These are phyloP conservation scores for Apiotrichum akiyoshidainum DNA, from an alignment of 1,284 basidiomycete species.

Conservation along the genomic window DNA sequence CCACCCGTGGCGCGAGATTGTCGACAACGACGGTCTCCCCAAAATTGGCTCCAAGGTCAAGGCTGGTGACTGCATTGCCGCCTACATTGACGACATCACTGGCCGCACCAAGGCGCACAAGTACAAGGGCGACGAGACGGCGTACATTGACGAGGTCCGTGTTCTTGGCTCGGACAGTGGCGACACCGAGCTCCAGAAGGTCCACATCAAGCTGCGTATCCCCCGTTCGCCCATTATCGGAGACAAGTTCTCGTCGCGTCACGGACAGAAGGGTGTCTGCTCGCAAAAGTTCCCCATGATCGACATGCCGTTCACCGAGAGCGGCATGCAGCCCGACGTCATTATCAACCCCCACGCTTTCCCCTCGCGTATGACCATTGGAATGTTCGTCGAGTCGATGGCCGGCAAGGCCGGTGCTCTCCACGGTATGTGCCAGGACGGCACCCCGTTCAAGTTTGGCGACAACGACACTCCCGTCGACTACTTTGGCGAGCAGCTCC, in stretches of 20 bases:
- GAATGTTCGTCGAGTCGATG: slow-evolving; percentile 99
- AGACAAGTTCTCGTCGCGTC: slow-evolving; percentile 98
- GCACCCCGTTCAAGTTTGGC: slow-evolving; percentile 91
- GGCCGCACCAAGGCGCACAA: slow-evolving; percentile 82
- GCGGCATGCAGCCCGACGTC: slow-evolving; percentile 97
- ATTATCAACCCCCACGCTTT: slow-evolving; percentile 99
- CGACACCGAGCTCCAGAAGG: slow-evolving; percentile 83
- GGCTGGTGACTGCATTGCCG: slow-evolving; percentile 73
- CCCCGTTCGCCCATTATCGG: slow-evolving; percentile 95
- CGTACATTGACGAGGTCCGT: slow-evolving; percentile 88
- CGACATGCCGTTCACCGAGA: slow-evolving; percentile 99
- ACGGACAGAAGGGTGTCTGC: slow-evolving; percentile 99
- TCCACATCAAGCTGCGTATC: slow-evolving; percentile 90
- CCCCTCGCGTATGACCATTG: slow-evolving; percentile 99
- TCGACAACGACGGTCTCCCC: slow-evolving; percentile 85
- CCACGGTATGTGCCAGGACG: slow-evolving; percentile 97
- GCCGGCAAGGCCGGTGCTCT: slow-evolving; percentile 97
- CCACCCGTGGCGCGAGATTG: slow-evolving; percentile 60
- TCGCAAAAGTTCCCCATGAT: slow-evolving; percentile 98
- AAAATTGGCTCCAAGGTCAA: slow-evolving; percentile 68
- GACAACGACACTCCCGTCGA: slow-evolving; percentile 94
- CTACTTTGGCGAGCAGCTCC: slow-evolving; percentile 94
- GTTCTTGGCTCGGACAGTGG: slow-evolving; percentile 84
- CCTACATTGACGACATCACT: slow-evolving; percentile 83
- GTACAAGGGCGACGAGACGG: slow-evolving; percentile 94